Conservation (phyloP, 352 stramenopile genomes). For the Globisporangium paddicum region DNA sequence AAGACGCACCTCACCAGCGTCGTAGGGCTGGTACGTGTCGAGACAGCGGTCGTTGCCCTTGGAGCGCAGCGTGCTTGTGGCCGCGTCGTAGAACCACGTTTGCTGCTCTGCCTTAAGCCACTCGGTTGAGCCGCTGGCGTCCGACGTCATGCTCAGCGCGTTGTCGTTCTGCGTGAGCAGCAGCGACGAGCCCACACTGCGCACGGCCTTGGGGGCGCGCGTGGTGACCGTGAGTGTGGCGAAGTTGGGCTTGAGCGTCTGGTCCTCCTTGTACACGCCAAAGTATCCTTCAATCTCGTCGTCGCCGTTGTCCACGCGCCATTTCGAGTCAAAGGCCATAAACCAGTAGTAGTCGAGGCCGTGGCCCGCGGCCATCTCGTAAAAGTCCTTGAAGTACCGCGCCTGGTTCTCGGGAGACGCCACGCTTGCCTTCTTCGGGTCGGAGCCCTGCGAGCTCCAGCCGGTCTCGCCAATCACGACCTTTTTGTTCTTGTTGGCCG, state of each 20-base stretch:
- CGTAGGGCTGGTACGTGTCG: constrained; percentile 43
- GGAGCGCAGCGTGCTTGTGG: constrained; percentile 47
- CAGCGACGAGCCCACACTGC: constrained; percentile 14
- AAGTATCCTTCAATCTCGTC: constrained; percentile 63
- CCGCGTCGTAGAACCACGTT: constrained; percentile 58
- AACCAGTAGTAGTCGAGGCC: constrained; percentile 76
- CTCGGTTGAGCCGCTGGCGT: constrained; percentile 32
- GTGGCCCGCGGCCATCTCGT: constrained; percentile 38
- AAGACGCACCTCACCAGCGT: constrained; percentile 50
- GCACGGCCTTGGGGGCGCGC: constrained; percentile 18
- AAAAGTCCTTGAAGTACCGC: constrained; percentile 72
- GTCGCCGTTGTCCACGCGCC: constrained; percentile 37
- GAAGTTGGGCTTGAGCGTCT: constrained; percentile 59
- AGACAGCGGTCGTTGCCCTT: constrained; percentile 67
- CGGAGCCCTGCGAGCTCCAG: constrained; percentile 46
- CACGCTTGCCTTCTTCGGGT: constrained; percentile 21
- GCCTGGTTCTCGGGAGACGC: constrained; percentile 47
- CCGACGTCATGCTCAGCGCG: constrained; percentile 31
- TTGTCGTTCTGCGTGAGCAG: constrained; percentile 25
- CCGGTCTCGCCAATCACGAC: constrained; percentile 68
- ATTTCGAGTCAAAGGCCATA: constrained; percentile 59
- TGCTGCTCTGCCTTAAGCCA: constrained; percentile 53
- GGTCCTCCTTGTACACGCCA: constrained; percentile 46
- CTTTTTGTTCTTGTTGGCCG: constrained; percentile 45
- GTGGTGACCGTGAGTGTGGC: constrained; percentile 28